Conservation (phyloP, 1,284 basidiomycete genomes). For the Cryptococcus sp. region DNA sequence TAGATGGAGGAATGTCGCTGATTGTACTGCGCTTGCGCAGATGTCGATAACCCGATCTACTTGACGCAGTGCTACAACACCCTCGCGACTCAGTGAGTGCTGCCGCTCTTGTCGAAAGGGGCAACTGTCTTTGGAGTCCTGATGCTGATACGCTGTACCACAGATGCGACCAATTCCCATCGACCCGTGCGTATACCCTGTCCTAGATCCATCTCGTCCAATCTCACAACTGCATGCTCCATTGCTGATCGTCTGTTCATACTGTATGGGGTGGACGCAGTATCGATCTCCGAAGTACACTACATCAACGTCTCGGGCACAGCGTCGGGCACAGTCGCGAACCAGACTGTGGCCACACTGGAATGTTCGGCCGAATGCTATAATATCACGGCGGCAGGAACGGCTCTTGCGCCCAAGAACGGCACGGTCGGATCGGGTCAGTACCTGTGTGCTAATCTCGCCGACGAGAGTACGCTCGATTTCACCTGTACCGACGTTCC, state of each 20-base stretch:
- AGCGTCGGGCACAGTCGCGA: conserved; percentile 55
- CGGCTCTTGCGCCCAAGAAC: conserved; percentile 21
- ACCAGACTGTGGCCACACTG: conserved; percentile 60
- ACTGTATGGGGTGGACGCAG: conserved; percentile 36
- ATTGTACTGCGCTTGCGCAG: conserved; percentile 17
- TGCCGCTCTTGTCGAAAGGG: too few relatives aligned
- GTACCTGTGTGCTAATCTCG: conserved; percentile 34
- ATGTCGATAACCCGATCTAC: conserved; percentile 62
- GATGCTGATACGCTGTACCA: too few relatives aligned
- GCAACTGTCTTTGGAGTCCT: too few relatives aligned
- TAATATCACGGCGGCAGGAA: conserved; percentile 56
- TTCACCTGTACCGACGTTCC: conserved; percentile 33
- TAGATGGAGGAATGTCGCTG: background rate
- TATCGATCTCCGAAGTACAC: conserved; percentile 56
- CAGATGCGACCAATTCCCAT: conserved; percentile 26
- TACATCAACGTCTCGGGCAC: conserved; percentile 61
- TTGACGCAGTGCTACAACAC: conserved; percentile 64
- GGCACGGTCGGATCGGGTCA: conserved; percentile 17
- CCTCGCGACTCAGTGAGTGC: conserved; percentile 12
- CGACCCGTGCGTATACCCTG: conserved; percentile 50
- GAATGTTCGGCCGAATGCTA: conserved; percentile 58
- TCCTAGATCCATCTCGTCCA: conserved; percentile 54
- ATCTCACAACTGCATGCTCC: too few relatives aligned
- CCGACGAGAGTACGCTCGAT: conserved; percentile 26
- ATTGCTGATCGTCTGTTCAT: too few relatives aligned